Percentiles rank a stretch among this genome's conserved stretches.
Conservation (phyloP, 176 grass and related monocot species). For the Eleusine indica region DNA sequence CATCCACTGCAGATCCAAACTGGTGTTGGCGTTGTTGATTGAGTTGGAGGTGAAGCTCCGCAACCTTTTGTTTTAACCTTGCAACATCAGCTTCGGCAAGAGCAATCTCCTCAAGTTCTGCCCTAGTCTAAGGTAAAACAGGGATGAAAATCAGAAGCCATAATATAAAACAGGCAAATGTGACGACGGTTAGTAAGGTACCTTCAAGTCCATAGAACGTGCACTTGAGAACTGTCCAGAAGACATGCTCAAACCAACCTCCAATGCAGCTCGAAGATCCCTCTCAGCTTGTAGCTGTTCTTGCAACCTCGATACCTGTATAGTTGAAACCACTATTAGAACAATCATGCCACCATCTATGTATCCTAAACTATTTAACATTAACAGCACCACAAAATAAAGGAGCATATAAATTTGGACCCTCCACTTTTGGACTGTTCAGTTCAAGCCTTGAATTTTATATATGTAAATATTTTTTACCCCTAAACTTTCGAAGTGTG, state of each 20-base stretch:
- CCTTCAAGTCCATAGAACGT: conserved; percentile 86
- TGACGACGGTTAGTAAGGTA: conserved; percentile 38
- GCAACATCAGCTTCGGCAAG: conserved; percentile 91
- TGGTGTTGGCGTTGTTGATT: conserved; percentile 93
- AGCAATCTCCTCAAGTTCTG: conserved; percentile 96
- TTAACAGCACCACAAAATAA: conserved; percentile 4
- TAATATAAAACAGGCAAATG: conserved; percentile 33
- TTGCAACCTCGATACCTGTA: conserved; percentile 95
- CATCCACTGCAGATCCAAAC: conserved; percentile 57
- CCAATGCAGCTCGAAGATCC: conserved; percentile 93
- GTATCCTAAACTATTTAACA: conserved; percentile 29
- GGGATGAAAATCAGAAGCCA: conserved; percentile 34
- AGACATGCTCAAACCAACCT: conserved; percentile 98
- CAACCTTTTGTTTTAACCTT: conserved; percentile 95
- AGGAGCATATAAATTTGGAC: neutral
- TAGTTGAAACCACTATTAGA: conserved; percentile 30
- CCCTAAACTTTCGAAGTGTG: neutral
- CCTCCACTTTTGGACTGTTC: neutral
- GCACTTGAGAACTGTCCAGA: conserved; percentile 88
- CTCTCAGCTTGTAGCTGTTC: conserved; percentile 99
- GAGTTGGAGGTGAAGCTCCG: conserved; percentile 96
- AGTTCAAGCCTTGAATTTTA: conserved; percentile 28
- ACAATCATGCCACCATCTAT: conserved; percentile 21
- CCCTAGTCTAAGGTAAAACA: conserved; percentile 74
- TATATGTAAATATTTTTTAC: conserved; percentile 11